Percentiles rank a stretch among this genome's conserved stretches.
These are phyloP conservation scores for Syzygium malaccense DNA, from an alignment of 441 rosid genomes.

Conservation along the genomic window DNA sequence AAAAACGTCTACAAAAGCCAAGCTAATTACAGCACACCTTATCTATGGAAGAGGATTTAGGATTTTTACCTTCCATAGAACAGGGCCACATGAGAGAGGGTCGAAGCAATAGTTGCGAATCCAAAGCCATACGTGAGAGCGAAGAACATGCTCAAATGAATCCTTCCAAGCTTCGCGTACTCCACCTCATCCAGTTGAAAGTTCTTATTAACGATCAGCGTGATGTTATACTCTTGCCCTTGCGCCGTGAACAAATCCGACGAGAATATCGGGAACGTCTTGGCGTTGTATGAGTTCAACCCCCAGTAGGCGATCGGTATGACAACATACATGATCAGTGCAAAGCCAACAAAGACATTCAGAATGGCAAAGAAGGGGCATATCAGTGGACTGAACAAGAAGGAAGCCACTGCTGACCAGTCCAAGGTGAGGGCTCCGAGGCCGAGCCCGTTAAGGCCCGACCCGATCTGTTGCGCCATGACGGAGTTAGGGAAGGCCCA, in stretches of 20 bases:
- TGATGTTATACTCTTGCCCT: conserved; percentile 1
- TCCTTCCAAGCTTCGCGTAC: background rate
- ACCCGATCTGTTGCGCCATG: conserved; percentile 8
- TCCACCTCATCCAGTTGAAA: background rate
- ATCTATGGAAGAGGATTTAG: background rate
- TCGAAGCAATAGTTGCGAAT: conserved; percentile 8
- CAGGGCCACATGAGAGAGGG: background rate
- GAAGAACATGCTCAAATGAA: conserved; percentile 7
- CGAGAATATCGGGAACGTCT: conserved; percentile 2
- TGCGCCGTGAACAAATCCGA: background rate
- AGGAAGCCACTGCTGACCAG: conserved; percentile 4
- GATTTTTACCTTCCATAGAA: conserved; percentile 9
- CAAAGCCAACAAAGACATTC: background rate
- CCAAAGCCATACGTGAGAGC: conserved; percentile 3
- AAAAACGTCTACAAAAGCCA: background rate
- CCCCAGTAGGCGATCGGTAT: conserved; percentile 7
- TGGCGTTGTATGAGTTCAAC: background rate
- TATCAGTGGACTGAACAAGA: conserved; percentile 4
- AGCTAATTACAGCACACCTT: background rate
- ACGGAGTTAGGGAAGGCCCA: background rate
- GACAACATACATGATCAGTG: background rate
- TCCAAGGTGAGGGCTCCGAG: conserved; percentile 1
- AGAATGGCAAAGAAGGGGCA: conserved; percentile 7
- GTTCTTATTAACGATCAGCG: background rate
- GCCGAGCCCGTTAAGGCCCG: conserved; percentile 2